These are phyloP conservation scores for Coemansia sp. DNA, from an alignment of 192 early-diverging fungal species.

Conservation along the genomic window DNA sequence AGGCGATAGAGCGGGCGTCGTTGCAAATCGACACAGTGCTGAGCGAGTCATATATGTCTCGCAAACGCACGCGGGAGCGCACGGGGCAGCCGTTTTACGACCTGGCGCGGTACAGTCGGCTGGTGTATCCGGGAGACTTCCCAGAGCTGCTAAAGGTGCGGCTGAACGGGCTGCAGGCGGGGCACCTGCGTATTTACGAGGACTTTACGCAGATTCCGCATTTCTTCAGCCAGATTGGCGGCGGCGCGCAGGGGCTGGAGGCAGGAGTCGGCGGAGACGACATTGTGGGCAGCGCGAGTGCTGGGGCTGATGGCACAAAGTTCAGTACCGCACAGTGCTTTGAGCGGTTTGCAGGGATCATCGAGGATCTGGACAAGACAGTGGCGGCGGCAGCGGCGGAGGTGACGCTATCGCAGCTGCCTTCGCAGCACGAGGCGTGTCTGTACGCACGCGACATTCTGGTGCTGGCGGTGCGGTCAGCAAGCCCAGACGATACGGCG, in stretches of 20 bases:
- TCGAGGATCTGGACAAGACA: conserved; percentile 79
- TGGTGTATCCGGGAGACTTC: conserved; percentile 79
- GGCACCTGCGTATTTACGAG: conserved; percentile 84
- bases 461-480: conserved; percentile 66
- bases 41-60: conserved; percentile 61
- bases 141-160: conserved; percentile 87
- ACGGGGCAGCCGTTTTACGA: conserved; percentile 91
- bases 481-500: conserved; percentile 74
- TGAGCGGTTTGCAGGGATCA: conserved; percentile 56
- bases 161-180: conserved; percentile 72
- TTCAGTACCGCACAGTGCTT: conserved; percentile 43
- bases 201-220: conserved; percentile 74
- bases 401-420: conserved; percentile 62
- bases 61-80: conserved; percentile 88
- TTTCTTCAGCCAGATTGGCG: conserved; percentile 56
- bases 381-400: conserved; percentile 51
- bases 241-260: conserved; percentile 14
- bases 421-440: conserved; percentile 77
- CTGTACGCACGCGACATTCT: conserved; percentile 72
- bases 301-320: conserved; percentile 8
- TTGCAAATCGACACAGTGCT: conserved; percentile 91
- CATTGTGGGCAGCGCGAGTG: not conserved
- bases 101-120: conserved; percentile 68
- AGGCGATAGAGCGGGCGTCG: conserved; percentile 92
- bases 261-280: not conserved